Conservation (phyloP, 106 monocot species). For the Narthecium ossifragum region DNA sequence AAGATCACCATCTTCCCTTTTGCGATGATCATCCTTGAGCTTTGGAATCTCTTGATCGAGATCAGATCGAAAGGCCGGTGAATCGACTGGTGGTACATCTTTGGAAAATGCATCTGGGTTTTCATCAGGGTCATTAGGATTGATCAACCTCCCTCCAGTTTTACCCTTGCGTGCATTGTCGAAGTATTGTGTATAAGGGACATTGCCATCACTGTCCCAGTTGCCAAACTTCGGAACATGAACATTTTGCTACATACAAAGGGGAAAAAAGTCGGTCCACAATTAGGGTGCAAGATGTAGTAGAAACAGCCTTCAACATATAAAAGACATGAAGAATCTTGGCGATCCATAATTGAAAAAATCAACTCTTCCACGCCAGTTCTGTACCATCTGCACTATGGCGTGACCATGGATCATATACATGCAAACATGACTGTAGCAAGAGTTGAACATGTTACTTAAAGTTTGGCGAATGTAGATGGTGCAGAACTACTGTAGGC, state of each 20-base stretch:
- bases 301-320: not conserved
- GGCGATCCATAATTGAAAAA: not conserved
- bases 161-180: conserved; percentile 58
- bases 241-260: conserved; percentile 34
- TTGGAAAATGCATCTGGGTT: conserved; percentile 41
- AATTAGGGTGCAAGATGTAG: not conserved
- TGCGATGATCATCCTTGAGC: conserved; percentile 12
- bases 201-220: conserved; percentile 45
- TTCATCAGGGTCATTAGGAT: conserved; percentile 68
- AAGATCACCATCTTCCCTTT: conserved; percentile 18
- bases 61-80: conserved; percentile 15
- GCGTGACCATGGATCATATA: not conserved
- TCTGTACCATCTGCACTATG: not conserved
- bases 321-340: not conserved
- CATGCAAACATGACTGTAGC: not conserved
- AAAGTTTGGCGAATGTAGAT: no score
- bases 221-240: conserved; percentile 76
- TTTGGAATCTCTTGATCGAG: conserved; percentile 9
- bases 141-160: conserved; percentile 36
- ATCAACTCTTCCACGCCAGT: not conserved
- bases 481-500: no score
- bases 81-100: conserved; percentile 10
- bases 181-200: conserved; percentile 66
- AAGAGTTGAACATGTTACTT: not conserved
- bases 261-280: not conserved